Percentiles rank a stretch among this genome's conserved stretches.
phyloP scores from a whole-genome alignment of 495 filamentous ascomycete genomes.

The Paragyromitra xinjiangensis region DNA sequence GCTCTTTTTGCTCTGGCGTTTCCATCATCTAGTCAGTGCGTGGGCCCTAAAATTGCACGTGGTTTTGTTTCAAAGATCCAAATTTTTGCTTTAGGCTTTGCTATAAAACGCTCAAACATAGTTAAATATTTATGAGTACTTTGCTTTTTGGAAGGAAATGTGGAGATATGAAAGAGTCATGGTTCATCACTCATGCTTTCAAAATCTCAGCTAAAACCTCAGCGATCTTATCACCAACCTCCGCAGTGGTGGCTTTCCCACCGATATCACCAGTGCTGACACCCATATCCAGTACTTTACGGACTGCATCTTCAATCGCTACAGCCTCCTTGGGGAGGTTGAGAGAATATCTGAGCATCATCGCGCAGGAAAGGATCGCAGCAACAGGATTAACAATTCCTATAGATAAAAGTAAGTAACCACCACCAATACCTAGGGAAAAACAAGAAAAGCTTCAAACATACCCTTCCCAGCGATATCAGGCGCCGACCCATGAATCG shows the following conservation, averaged over 20 bases:
- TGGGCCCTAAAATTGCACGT: background rate
- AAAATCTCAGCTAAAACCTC: slow-evolving; percentile 69
- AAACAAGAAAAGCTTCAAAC: slow-evolving; percentile 59
- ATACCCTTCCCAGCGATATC: slow-evolving; percentile 61
- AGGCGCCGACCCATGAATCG: slow-evolving; percentile 80
- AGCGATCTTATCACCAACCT: slow-evolving; percentile 84
- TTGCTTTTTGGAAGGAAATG: background rate
- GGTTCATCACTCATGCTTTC: slow-evolving; percentile 36
- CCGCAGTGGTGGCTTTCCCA: slow-evolving; percentile 73
- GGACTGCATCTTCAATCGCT: slow-evolving; percentile 81
- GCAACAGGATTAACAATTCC: slow-evolving; percentile 88
- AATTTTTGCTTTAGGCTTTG: background rate
- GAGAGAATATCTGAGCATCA: slow-evolving; percentile 92
- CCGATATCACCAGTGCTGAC: slow-evolving; percentile 81
- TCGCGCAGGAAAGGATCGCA: slow-evolving; percentile 84
- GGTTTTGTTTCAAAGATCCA: background rate
- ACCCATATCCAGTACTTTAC: slow-evolving; percentile 76
- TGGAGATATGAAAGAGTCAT: slow-evolving; percentile 6
- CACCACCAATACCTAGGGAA: slow-evolving; percentile 71
- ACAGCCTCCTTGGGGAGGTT: slow-evolving; percentile 75
- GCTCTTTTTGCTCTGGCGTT: slow-evolving; percentile 15
- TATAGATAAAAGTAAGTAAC: slow-evolving; percentile 67
- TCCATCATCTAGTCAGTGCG: background rate
- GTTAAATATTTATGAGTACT: background rate
- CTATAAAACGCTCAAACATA: background rate